phyloP scores from a whole-genome alignment of 2,329 filamentous ascomycete genomes.

The Exophiala sp. region DNA sequence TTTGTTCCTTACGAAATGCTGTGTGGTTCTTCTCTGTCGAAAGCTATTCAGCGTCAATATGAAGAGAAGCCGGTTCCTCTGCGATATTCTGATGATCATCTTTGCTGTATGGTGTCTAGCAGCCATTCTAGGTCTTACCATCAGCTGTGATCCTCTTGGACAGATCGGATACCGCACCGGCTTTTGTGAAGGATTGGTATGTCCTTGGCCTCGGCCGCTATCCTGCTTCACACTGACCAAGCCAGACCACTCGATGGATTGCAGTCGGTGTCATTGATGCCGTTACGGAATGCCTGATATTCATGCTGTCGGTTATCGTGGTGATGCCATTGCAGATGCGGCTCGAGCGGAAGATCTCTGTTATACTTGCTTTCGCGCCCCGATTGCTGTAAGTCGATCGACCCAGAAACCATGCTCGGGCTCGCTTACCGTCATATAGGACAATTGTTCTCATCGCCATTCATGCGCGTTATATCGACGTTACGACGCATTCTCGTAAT shows the following conservation, averaged over 20 bases:
- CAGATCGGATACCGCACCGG: not conserved
- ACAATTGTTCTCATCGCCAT: slow-evolving; percentile 19
- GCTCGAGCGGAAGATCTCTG: slow-evolving; percentile 49
- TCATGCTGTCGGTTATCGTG: slow-evolving; percentile 11
- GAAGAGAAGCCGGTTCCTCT: slow-evolving; percentile 7
- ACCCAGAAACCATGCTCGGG: too few species aligned
- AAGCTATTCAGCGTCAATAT: slow-evolving; percentile 14
- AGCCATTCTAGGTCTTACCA: slow-evolving; percentile 13
- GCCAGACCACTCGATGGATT: slow-evolving; percentile 12
- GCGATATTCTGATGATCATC: slow-evolving; percentile 13
- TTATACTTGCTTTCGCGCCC: slow-evolving; percentile 65
- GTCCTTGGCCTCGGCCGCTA: too few species aligned
- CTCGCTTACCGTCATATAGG: not conserved
- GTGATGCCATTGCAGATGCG: slow-evolving; percentile 21
- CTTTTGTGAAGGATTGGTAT: too few species aligned
- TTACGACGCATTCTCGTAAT: slow-evolving; percentile 8
- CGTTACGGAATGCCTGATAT: slow-evolving; percentile 12
- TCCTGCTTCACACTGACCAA: slow-evolving; percentile 3
- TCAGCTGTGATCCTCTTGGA: slow-evolving; percentile 6
- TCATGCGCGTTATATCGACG: slow-evolving; percentile 15
- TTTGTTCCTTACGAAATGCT: slow-evolving; percentile 15
- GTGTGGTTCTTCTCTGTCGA: slow-evolving; percentile 8
- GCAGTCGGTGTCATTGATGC: slow-evolving; percentile 15
- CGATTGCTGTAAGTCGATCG: slow-evolving; percentile 83
- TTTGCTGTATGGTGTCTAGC: slow-evolving; percentile 16